Evolutionary conservation across 2,329 filamentous ascomycete genomes (phyloP), one percentile per base, ranked within the genome.

Genomic region (Capronia epimyces): DNA sequence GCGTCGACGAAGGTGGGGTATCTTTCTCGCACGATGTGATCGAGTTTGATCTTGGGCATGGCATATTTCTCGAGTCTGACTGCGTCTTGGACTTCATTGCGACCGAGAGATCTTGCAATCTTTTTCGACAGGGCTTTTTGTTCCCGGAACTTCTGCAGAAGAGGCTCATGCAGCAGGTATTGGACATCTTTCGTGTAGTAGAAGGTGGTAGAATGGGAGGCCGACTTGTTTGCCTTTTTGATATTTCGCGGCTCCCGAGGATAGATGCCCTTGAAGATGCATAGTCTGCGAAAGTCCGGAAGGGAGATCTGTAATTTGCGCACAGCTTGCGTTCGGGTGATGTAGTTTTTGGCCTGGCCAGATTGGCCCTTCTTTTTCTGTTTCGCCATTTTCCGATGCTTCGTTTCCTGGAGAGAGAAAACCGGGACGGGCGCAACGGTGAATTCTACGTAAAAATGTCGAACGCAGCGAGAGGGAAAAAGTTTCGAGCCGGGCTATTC

Each of bases 241-340:
- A 89, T 91, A 76, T 86, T 95, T 66, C 93, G 83, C 58, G 93
- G 93, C 76, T 98, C 93, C 65, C 93, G 87, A 60, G 93, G 93
- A 73, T 96, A 98, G 69, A 98, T 97, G 64, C 90, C 93, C 77
- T 97, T 97, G 85, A 95, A 98, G 71, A 98, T 98, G 75, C 93
- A 98, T 68, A 98, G 80, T 74, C 95, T 86, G 73, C 93, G 85
- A 75, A 98, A 98, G 74, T 98, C 93, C 61, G 90, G 89, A 50
- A 98, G 82, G 65, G 87, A 95, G 71, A 98, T 87, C 74, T 98
- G 93, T 57, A 98, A 84, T 76, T 97, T 98, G 71, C 90, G 89
- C 64, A 98, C 89, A 40, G 93, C 93, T 75, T 96, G 89, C 36
- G 91, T 96, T 70, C 93, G 82, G 51, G 93, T 98, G 64, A 98